A percentile compares a stretch with the other conserved stretches of the same genome.
phyloP scores from a whole-genome alignment of 148 eudicot species.

The Chenopodium quinoa region DNA sequence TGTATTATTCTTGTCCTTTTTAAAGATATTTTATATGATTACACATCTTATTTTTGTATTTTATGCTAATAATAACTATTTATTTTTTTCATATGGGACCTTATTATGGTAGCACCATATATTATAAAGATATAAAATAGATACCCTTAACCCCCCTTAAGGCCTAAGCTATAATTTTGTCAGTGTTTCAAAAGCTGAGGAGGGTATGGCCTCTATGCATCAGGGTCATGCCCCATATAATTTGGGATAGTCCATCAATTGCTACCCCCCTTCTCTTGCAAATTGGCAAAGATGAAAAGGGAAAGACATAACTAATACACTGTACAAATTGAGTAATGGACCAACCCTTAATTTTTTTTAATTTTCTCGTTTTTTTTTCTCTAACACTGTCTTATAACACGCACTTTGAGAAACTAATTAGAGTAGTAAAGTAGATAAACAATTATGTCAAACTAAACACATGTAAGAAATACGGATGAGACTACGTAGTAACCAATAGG shows the following conservation, averaged over 20 bases:
- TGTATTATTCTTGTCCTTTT: conserved; percentile 2
- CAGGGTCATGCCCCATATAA: conserved; percentile 17
- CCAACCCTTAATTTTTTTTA: conserved; percentile 14
- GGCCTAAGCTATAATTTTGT: conserved; percentile 18
- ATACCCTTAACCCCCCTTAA: not conserved
- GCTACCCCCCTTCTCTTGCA: conserved; percentile 21
- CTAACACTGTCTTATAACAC: no score
- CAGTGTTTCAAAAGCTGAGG: conserved; percentile 26
- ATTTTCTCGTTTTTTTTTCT: not conserved
- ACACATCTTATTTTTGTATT: not conserved
- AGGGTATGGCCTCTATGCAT: not conserved
- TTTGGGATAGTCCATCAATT: conserved; percentile 22
- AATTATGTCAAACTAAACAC: no score
- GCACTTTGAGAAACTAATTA: no score
- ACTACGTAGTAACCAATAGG: no score
- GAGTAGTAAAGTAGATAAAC: no score
- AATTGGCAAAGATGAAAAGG: conserved; percentile 28
- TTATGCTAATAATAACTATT: not conserved
- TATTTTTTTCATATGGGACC: conserved; percentile 5
- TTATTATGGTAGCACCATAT: conserved; percentile 14
- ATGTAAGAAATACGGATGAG: no score
- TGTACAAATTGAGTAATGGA: conserved; percentile 4
- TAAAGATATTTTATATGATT: not conserved
- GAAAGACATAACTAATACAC: not conserved
- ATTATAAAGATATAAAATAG: not conserved